phyloP scores from a whole-genome alignment of 805 yeast genomes.

The Zygoascus biomembranicola region DNA sequence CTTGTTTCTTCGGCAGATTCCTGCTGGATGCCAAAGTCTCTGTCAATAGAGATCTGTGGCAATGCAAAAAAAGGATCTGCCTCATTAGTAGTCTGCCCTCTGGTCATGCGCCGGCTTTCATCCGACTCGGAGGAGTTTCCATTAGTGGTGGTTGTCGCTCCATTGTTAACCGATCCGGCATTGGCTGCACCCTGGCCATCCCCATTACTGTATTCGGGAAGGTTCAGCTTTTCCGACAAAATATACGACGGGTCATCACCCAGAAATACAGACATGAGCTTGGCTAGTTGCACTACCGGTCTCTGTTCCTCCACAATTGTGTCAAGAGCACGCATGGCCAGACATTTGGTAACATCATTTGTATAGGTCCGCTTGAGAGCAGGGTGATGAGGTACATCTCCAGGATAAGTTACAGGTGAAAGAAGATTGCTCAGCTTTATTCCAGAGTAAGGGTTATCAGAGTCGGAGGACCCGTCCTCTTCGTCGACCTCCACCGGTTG shows the following conservation, averaged over 20 bases:
- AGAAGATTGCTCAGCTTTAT: conserved; percentile 52
- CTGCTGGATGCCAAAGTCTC: conserved; percentile 41
- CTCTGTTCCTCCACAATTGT: conserved; percentile 75
- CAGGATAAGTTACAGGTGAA: conserved; percentile 72
- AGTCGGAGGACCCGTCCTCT: conserved; percentile 10
- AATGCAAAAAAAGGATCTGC: conserved; percentile 59
- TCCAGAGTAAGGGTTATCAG: conserved; percentile 35
- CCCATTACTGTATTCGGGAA: conserved; percentile 49
- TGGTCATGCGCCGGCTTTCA: conserved; percentile 21
- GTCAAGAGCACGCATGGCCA: conserved; percentile 69
- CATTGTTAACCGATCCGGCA: conserved; percentile 7
- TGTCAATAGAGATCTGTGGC: conserved; percentile 43
- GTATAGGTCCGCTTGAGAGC: conserved; percentile 61
- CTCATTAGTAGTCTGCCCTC: conserved; percentile 27
- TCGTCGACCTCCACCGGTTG: conserved; percentile 21
- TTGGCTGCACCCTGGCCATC: conserved; percentile 18
- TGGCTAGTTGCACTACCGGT: conserved; percentile 61
- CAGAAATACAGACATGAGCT: conserved; percentile 65
- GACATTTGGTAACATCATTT: conserved; percentile 42
- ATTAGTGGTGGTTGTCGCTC: conserved; percentile 11
- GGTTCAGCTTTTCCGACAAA: conserved; percentile 52
- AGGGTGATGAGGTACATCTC: conserved; percentile 67
- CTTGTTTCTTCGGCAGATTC: conserved; percentile 62
- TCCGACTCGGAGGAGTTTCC: conserved; percentile 4
- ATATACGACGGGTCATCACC: conserved; percentile 78